Evolutionary conservation across 305 asterid species (phyloP).

Genomic region (Stenogyne calaminthoides): DNA sequence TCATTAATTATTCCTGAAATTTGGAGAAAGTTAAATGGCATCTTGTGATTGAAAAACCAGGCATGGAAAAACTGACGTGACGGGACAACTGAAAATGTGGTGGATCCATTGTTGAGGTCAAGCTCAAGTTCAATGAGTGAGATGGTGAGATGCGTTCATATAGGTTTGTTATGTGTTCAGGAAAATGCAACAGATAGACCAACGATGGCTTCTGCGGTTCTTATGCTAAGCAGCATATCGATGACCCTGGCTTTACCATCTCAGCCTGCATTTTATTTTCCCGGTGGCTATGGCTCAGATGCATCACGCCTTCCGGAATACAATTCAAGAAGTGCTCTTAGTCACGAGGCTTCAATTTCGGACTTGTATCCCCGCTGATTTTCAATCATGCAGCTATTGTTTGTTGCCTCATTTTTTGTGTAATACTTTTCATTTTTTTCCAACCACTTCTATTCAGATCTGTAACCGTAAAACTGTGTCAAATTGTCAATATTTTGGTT

Average conservation of each 20-base stretch:
- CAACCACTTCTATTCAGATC: too few species aligned
- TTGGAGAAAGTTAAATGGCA: not conserved
- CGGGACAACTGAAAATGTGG: constrained; percentile 14
- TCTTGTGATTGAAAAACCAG: not conserved
- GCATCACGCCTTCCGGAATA: not conserved
- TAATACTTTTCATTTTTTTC: not conserved
- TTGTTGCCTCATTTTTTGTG: not conserved
- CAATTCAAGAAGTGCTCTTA: not conserved
- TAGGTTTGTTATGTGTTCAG: constrained; percentile 39
- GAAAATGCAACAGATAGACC: constrained; percentile 37
- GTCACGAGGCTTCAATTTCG: not conserved
- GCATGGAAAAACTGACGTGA: constrained; percentile 38
- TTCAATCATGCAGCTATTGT: too few species aligned
- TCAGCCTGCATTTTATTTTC: constrained; percentile 31
- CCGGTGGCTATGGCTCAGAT: not conserved
- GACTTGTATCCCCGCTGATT: constrained; percentile 16
- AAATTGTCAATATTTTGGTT: too few species aligned
- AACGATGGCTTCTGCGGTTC: constrained; percentile 37
- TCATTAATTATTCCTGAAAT: not conserved
- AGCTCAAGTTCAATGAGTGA: constrained; percentile 7
- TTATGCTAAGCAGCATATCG: constrained; percentile 34
- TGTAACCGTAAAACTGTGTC: too few species aligned
- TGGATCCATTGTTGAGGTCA: constrained; percentile 26
- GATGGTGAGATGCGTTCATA: constrained; percentile 39
- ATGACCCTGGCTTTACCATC: constrained; percentile 27